Evolutionary conservation across 495 filamentous ascomycete species (phyloP), one percentile per base, ranked within the genome.

Genomic region (Xylaria cubensis): DNA sequence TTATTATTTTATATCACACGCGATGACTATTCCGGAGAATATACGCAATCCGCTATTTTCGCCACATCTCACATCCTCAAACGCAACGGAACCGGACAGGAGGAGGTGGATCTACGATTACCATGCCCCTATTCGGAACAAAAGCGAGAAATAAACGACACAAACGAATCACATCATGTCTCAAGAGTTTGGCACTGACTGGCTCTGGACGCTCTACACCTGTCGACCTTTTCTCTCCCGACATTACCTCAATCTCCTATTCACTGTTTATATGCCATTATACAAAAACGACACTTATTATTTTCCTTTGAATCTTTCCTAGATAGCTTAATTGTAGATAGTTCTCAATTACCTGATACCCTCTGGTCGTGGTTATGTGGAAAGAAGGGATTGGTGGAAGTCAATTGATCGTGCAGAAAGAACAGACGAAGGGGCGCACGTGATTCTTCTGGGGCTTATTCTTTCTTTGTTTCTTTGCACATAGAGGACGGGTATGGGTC

Each of bases 251-350:
- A 42, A 0, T 41, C 21, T 44, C 29, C 65, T 29, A 41, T 67
- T 55, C 50, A 55, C 21, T 67, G 50, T 67, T 67, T 36, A 67
- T 67, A 67, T 67, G 46, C 7, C 21, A 55, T 36, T 32, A 56
- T 56, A 67, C 65, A 67, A 56, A 70, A 64, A 9, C 32, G 24
- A 32, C 58, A 50, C 12, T 67, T 34, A 21, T 15, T 41, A 36
- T 61, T 69, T 46, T 68, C 55, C 39, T 46, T 59, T 3, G 0
- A 53, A 32, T 26, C 5, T 56, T 21, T 56, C 67, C 26, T 56
- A 55, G 51, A 61, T 46, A 51, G 55, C 67, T 39, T 50, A 70
- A 62, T 61, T 69, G 51, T 64, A 71, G 69, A 71, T 71, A 71
- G 59, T 48, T 46, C 48, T 70, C 39, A 36, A 41, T 64, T 44